Base-by-base conservation (phyloP, 2,329 filamentous ascomycete genomes). In the Neofusicoccum cordaticola region DNA sequence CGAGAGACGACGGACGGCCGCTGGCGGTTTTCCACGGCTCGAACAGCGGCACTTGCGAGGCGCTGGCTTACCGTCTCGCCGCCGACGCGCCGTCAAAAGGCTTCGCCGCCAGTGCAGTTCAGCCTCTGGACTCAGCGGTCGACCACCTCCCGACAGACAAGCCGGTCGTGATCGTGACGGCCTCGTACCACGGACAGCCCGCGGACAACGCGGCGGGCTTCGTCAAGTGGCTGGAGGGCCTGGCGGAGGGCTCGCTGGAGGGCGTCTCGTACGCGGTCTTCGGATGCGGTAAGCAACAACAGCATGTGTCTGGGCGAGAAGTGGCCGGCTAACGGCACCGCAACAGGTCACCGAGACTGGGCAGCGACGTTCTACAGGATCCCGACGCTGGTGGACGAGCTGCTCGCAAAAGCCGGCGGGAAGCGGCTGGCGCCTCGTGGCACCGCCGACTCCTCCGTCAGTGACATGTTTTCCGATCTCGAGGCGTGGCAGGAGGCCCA, bases 171-270 rank as follows among this genome's bases (percentile, higher is more conserved):
- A 76, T 81, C n/a, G 69, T 81, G 47, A 78, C 78, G 4, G 74
- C 78, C 2, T 77, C 74, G 0, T 81, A 80, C 57, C 78, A 81
- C 66, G 79, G 79, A 9, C 72, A 78, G 31, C 78, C 79, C 3
- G 71, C 79, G 2, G 79, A 80, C 53, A 81, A 81, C 52, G 78
- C 78, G 0, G 74, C 73, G 3, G 73, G 78, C 52, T 81, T 80
- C 48, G 72, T 79, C n/a, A 72, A 73, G 17, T 81, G 78, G 79
- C 62, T 80, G 0, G 68, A 71, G 13, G 67, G 67, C 2, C 65
- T 74, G 12, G 72, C 74, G 35, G 71, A 57, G 1, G 67, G 69
- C 0, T 71, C 73, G 51, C 58, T 78, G 7, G 67, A 73, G 4
- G 72, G 74, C 4, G 74, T 77, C 3, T 72, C 74, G 0, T 81